Evolutionary conservation across 2,329 filamentous ascomycete species (phyloP), one percentile per base, ranked within the genome.

Genomic region (Metarhizium sp.): DNA sequence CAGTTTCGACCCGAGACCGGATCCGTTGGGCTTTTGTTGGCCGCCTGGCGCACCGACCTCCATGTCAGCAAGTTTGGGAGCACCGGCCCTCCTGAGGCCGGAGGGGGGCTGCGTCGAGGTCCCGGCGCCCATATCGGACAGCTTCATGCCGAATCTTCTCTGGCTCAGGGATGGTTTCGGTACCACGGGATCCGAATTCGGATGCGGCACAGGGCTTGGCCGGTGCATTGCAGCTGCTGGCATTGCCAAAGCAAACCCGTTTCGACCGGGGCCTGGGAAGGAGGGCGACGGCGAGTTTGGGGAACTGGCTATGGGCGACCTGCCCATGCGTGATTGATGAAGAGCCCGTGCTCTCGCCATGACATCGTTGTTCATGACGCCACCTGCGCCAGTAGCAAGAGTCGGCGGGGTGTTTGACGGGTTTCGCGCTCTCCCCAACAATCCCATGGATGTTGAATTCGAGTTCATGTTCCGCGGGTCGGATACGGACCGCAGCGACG

Each of bases 371-470:
- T 72, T 67, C 59, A 73, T 66, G 20, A 66, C 64, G 50, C 64
- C 46, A 20, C 48, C 62, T 43, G 63, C 57, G 52, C 61, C 62
- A 13, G 66, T 66, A 20, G 64, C 64, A 54, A 72, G 68, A 53
- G 67, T 68, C 25, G 71, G 67, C 4, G 74, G 65, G 11, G 72
- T 65, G 14, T 72, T 71, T 20, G 72, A 66, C 3, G 81, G 82
- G 51, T 80, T 75, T 57, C 83, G 75, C 4, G 80, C 82, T 60
- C 73, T 81, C 69, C 86, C 90, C 64, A 96, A 75, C 56, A 88
- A 81, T 45, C 90, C 90, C 4, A 92, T 76, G 45, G 89, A 85
- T 32, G 87, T 94, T n/a, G 91, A 96, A n/a, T 85, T 91, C 6
- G 87, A 74, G 55, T 82, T 89, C 83, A 95, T 91, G 54, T 73